phyloP scores from a whole-genome alignment of 2,329 filamentous ascomycete genomes.

The Aspergillus unguis region DNA sequence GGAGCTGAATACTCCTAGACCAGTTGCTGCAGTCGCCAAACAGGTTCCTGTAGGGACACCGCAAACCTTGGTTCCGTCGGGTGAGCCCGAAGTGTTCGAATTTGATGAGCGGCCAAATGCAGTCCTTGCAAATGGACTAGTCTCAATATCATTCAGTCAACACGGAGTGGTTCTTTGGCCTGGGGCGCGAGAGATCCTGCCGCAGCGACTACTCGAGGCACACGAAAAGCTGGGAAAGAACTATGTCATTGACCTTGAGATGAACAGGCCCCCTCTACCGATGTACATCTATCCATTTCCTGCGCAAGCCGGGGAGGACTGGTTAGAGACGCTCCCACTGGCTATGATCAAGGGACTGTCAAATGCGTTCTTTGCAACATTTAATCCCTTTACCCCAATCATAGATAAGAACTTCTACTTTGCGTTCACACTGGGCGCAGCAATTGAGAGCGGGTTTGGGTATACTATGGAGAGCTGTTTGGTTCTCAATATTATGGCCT shows the following conservation, averaged over 20 bases:
- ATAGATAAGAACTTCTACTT: slow-evolving; percentile 54
- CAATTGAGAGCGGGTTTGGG: slow-evolving; percentile 50
- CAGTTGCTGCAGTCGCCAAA: slow-evolving; percentile 10
- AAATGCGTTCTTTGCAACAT: slow-evolving; percentile 54
- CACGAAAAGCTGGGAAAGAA: slow-evolving; percentile 43
- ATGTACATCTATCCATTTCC: slow-evolving; percentile 39
- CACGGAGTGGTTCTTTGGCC: slow-evolving; percentile 52
- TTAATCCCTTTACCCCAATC: slow-evolving; percentile 52
- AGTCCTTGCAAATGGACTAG: slow-evolving; percentile 31
- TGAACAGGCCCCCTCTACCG: slow-evolving; percentile 44
- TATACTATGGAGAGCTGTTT: slow-evolving; percentile 53
- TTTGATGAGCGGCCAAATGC: slow-evolving; percentile 27
- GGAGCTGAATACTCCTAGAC: slow-evolving; percentile 16
- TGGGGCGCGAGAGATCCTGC: slow-evolving; percentile 45
- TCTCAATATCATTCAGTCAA: slow-evolving; percentile 50
- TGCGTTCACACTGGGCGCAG: slow-evolving; percentile 48
- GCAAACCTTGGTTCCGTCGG: slow-evolving; percentile 27
- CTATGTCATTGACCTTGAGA: slow-evolving; percentile 51
- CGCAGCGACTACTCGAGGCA: slow-evolving; percentile 38
- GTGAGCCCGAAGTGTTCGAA: slow-evolving; percentile 29
- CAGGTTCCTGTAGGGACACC: slow-evolving; percentile 14
- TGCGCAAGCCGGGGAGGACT: slow-evolving; percentile 35
- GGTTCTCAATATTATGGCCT: slow-evolving; percentile 50
- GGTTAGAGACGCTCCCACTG: slow-evolving; percentile 49
- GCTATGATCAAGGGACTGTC: slow-evolving; percentile 51